Conservation (phyloP, 2,329 filamentous ascomycete genomes). For the Aspergillus glaucus region DNA sequence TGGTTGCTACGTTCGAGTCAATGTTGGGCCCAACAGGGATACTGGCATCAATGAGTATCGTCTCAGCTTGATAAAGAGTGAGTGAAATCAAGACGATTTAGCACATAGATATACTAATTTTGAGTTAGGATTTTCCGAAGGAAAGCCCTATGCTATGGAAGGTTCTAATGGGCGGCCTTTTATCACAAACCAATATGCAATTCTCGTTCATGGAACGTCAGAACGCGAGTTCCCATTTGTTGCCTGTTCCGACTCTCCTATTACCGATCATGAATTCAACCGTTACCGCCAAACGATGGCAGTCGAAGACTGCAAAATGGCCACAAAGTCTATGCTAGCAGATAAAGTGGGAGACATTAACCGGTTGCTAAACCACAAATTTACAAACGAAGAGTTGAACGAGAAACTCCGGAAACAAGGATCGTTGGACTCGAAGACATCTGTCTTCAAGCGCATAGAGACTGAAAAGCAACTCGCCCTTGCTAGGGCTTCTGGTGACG, state of each 20-base stretch:
- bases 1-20: slow-evolving; percentile 80
- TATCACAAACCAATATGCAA: slow-evolving; percentile 77
- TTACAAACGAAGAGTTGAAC: slow-evolving; percentile 76
- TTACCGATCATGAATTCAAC: slow-evolving; percentile 80
- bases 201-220: slow-evolving; percentile 74
- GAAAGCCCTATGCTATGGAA: slow-evolving; percentile 77
- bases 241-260: slow-evolving; percentile 74
- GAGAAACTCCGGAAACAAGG: slow-evolving; percentile 69
- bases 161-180: slow-evolving; percentile 67
- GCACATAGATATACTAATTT: slow-evolving; percentile 17
- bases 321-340: slow-evolving; percentile 63
- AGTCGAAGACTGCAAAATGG: slow-evolving; percentile 65
- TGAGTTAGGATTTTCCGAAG: slow-evolving; percentile 62
- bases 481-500: slow-evolving; percentile 59
- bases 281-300: slow-evolving; percentile 71
- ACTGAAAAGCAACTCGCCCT: slow-evolving; percentile 60
- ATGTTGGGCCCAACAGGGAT: slow-evolving; percentile 68
- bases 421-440: slow-evolving; percentile 59
- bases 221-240: slow-evolving; percentile 85
- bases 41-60: slow-evolving; percentile 74
- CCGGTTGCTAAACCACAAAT: slow-evolving; percentile 67
- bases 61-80: slow-evolving; percentile 82
- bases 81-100: slow-evolving; percentile 8
- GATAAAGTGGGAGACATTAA: slow-evolving; percentile 78
- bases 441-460: slow-evolving; percentile 61